Conservation (phyloP, 345 rosid genomes). For the Eucalyptus sideroxylon region DNA sequence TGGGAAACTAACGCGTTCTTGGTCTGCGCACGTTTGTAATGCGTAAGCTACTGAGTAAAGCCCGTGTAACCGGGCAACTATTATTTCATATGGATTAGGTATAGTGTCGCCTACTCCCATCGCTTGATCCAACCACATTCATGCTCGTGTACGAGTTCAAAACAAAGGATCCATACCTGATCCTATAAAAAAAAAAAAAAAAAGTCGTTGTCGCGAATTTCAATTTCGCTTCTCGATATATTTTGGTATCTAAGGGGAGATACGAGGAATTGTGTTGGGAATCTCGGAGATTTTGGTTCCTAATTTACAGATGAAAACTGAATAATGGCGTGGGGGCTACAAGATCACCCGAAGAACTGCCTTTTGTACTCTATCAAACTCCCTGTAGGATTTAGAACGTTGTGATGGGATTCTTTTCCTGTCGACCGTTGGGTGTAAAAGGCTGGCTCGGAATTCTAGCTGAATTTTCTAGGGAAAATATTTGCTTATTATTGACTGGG, state of each 20-base stretch:
- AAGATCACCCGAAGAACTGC: neutral
- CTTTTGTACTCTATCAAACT: neutral
- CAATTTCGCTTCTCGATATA: neutral
- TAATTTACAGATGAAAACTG: neutral
- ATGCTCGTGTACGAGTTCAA: neutral
- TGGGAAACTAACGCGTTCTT: neutral
- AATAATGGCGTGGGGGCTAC: neutral
- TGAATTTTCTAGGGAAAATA: neutral
- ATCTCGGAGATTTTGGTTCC: neutral
- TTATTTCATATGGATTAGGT: neutral
- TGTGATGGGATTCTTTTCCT: neutral
- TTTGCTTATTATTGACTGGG: neutral
- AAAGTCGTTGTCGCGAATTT: fast-evolving
- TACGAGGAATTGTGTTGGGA: neutral
- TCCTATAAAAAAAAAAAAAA: neutral
- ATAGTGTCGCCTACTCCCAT: neutral
- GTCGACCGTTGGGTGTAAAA: neutral
- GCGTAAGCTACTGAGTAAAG: neutral
- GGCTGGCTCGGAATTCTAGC: neutral
- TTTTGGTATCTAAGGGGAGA: neutral
- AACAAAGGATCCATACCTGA: neutral
- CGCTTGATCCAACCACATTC: neutral
- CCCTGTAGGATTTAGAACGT: neutral
- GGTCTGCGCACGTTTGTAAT: neutral
- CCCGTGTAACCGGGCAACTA: neutral